phyloP scores from a whole-genome alignment of 768 basidiomycete species.

The Boletus rex-veris region DNA sequence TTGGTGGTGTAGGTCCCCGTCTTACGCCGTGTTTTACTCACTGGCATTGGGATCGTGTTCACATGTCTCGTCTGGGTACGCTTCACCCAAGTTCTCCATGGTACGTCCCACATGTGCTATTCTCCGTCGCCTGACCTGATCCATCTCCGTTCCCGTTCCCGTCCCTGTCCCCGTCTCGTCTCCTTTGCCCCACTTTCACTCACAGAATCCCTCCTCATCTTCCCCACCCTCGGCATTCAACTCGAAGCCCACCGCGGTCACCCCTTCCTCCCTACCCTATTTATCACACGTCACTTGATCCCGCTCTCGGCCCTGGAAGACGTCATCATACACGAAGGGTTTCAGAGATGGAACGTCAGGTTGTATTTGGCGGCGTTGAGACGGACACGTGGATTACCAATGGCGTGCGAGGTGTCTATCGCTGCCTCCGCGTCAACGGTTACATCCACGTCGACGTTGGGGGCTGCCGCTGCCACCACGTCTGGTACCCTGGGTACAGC shows the following conservation, averaged over 20 bases:
- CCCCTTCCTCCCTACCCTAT: constrained; percentile 32
- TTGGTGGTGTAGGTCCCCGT: neutral
- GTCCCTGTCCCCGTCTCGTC: neutral
- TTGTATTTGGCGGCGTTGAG: constrained; percentile 58
- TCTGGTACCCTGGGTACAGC: neutral
- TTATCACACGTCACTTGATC: constrained; percentile 52
- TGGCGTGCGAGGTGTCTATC: too few species aligned
- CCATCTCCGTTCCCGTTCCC: neutral
- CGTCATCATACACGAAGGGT: constrained; percentile 70
- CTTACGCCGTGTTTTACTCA: neutral
- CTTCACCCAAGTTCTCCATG: constrained; percentile 46
- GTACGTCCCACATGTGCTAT: constrained; percentile 31
- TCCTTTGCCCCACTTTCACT: neutral
- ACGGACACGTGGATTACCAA: neutral
- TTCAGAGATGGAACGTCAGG: constrained; percentile 67
- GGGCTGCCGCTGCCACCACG: too few species aligned
- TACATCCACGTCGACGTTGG: too few species aligned
- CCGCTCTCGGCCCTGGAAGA: constrained; percentile 53
- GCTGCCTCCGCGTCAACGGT: too few species aligned
- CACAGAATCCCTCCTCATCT: constrained; percentile 67
- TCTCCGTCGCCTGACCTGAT: too few species aligned
- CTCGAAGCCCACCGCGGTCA: constrained; percentile 67
- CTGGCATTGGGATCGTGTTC: constrained; percentile 12
- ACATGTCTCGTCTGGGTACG: constrained; percentile 33
- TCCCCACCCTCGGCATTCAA: constrained; percentile 70